These are phyloP conservation scores for Pythium utonaiense DNA, from an alignment of 352 stramenopile genomes.

Conservation along the genomic window DNA sequence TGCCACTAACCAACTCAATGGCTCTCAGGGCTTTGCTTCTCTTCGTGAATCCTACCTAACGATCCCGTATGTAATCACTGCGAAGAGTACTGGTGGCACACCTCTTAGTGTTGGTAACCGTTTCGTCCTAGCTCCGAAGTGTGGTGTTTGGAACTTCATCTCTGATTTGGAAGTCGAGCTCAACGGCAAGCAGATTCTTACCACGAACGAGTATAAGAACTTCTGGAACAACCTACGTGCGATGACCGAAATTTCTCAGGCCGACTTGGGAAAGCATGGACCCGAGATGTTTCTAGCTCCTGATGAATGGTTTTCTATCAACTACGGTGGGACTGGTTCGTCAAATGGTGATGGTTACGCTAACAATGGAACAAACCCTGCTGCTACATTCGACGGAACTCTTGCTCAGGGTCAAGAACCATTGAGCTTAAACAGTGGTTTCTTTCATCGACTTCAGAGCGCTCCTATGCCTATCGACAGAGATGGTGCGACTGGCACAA, in stretches of 20 bases:
- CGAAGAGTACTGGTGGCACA: slow-evolving; percentile 13
- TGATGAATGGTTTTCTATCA: slow-evolving; percentile 25
- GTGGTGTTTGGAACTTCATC: slow-evolving; percentile 28
- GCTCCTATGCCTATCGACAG: slow-evolving; percentile 4
- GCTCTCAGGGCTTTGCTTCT: slow-evolving; percentile 18
- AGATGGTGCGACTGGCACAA: no score
- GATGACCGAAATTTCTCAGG: slow-evolving; percentile 13
- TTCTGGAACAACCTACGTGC: slow-evolving; percentile 26
- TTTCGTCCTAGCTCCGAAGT: slow-evolving; percentile 19
- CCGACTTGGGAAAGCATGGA: slow-evolving; percentile 19
- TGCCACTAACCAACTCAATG: slow-evolving; percentile 18
- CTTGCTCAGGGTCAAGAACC: slow-evolving; percentile 2
- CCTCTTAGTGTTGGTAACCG: no score
- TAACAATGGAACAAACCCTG: slow-evolving; percentile 12
- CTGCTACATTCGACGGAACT: neutral
- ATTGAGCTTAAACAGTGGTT: slow-evolving; percentile 5
- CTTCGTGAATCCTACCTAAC: slow-evolving; percentile 21
- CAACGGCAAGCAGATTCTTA: slow-evolving; percentile 21
- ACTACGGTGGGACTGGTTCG: neutral
- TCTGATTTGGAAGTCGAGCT: slow-evolving; percentile 18
- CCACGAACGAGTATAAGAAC: slow-evolving; percentile 19
- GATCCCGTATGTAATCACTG: slow-evolving; percentile 21
- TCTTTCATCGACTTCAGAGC: slow-evolving; percentile 1
- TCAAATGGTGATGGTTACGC: slow-evolving; percentile 14
- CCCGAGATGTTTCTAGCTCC: slow-evolving; percentile 18